These are phyloP conservation scores for Melastoma candidum DNA, from an alignment of 441 rosid species.

Conservation along the genomic window DNA sequence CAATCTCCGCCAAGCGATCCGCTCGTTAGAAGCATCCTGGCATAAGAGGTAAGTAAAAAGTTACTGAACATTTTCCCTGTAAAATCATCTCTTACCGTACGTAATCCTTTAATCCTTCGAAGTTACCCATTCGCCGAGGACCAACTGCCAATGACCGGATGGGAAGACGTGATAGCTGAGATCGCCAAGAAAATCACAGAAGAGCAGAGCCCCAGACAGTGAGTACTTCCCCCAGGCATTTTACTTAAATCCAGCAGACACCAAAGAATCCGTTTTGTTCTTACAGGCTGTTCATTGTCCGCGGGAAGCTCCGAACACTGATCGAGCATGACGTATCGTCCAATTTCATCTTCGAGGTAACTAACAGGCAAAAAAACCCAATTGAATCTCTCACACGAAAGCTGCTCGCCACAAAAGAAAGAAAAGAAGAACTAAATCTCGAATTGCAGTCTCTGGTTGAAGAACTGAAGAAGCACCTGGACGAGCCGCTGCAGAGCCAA, in stretches of 20 bases:
- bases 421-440: not conserved
- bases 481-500: constrained; percentile 19
- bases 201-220: constrained; percentile 60
- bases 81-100: too few species aligned
- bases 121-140: constrained; percentile 35
- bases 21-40: constrained; percentile 53
- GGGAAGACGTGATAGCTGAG: constrained; percentile 59
- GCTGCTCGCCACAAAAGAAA: too few species aligned
- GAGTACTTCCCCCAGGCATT: constrained; percentile 8
- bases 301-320: constrained; percentile 45
- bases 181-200: constrained; percentile 42
- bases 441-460: constrained; percentile 27
- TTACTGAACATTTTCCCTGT: not conserved
- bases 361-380: not conserved
- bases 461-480: constrained; percentile 38
- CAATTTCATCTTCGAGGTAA: constrained; percentile 31
- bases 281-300: constrained; percentile 42
- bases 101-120: too few species aligned
- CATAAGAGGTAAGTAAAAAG: constrained; percentile 22
- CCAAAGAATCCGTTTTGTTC: not conserved
- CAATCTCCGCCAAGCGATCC: constrained; percentile 58
- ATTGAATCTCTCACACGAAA: too few species aligned
- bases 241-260: not conserved
- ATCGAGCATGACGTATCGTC: constrained; percentile 46
- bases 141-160: constrained; percentile 38